Base-by-base conservation (phyloP, 495 filamentous ascomycete species). In the Platismatia glauca region DNA sequence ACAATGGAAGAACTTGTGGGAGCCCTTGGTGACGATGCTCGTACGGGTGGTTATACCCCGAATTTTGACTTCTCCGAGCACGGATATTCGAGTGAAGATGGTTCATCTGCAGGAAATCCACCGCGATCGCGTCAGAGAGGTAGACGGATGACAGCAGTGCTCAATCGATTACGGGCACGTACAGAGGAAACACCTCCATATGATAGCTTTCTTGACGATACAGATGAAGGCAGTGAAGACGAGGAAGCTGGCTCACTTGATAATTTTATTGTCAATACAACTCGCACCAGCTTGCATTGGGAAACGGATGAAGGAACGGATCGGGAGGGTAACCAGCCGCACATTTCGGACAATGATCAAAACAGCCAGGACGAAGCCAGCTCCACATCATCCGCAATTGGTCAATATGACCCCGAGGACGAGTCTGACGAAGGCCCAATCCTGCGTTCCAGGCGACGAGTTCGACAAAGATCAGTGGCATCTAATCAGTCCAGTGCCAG, bases 241-340 rank as follows among this genome's bases (percentile, higher is more conserved):
- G 70, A 71, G 27, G 67, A 69, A 5, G 70, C 73, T 48, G 71
- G 72, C 35, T 76, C 78, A 24, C 68, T 71, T 64, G 73, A 77
- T 53, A 74, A 71, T 13, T 77, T 79, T 44, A 74, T 79, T 50
- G 75, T 76, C 48, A 71, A 78, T 16, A 27, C 58, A 61, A 65
- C 31, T 35, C 50, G 58, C 27, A 22, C 43, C 18, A 43, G 52
- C 55, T 22, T 41, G n/a, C 35, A 62, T 4, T 66, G 46, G 44
- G 66, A 67, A 18, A 64, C 58, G 4, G 52, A 65, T 50, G 41
- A 53, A 9, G 53, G 50, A 27, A 57, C 58, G n/a, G 58, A 53
- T 48, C 20, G n/a, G 12, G 64, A 39, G 29, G 39, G 16, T 48
- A 38, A 38, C 27, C 50, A 61, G 62, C 33, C 7, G 27, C 50